Evolutionary conservation across 2,329 filamentous ascomycete genomes (phyloP), one percentile per base, ranked within the genome.

Genomic region (Claviceps citrina): DNA sequence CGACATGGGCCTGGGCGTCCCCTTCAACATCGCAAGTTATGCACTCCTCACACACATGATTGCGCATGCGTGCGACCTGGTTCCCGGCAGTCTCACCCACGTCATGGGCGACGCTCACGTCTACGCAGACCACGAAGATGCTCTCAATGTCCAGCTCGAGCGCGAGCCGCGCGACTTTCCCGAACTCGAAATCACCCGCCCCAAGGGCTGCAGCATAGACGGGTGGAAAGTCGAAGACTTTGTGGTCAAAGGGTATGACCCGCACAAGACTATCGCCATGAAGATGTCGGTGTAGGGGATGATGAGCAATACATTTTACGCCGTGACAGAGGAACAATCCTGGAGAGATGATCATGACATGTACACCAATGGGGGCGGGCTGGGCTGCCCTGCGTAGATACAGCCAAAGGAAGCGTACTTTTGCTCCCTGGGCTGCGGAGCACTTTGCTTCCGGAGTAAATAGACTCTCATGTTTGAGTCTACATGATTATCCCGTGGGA

Each of bases 81-180:
- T 84, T 1, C 86, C 91, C 0, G 91, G 89, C 0, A 89, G 76
- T 38, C 70, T 98, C 46, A 91, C 86, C 30, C 91, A 96, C 60
- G 86, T 86, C 36, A 93, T 98, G 86, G 91, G 91, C 12, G 91
- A 98, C 60, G 85, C 89, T n/a, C 91, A 98, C 60, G 80, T 98
- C 1, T 98, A 98, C 61, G 63, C 81, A 7, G 89, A 98, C 58
- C 91, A 98, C 58, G 73, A 93, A 7, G 86, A 93, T 40, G 87
- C 91, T 10, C 66, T 98, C 43, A 73, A 81, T 54, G 71, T 76
- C 41, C 91, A 98, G 63, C 57, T 96, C 26, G 71, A 76, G 55
- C 68, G 91, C 7, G 81, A 87, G 55, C 91, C 91, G 20, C 72
- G 76, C 9, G 71, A 75, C 0, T 96, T 96, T 49, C 91, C 91